These are phyloP conservation scores for Rhodotorula sphaerocarpa DNA, from an alignment of 768 basidiomycete species.

Conservation along the genomic window DNA sequence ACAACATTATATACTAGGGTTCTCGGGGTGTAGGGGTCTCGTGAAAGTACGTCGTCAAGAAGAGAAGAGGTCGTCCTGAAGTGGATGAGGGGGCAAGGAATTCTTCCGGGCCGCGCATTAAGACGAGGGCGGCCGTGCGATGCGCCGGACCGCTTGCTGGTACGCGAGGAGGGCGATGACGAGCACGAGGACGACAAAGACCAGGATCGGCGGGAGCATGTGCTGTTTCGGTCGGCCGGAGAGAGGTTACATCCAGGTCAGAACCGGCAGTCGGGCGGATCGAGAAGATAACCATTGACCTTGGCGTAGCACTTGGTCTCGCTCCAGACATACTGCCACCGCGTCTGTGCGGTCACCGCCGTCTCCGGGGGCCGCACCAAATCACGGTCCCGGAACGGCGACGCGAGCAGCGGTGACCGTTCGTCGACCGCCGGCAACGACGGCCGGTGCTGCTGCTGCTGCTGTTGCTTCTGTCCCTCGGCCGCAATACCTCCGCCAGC, in stretches of 20 bases:
- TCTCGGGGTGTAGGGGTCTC: too few relatives aligned
- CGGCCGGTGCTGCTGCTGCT: background rate
- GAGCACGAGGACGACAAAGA: constrained; percentile 25
- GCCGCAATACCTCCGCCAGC: too few relatives aligned
- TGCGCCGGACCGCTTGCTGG: constrained; percentile 4
- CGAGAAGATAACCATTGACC: background rate
- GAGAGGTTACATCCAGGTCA: background rate
- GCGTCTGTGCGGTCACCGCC: background rate
- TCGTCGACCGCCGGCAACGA: background rate
- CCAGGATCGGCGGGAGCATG: constrained; percentile 24
- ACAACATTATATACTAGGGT: background rate
- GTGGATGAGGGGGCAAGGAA: background rate
- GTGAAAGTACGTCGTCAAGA: too few relatives aligned
- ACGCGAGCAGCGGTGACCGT: constrained; percentile 3
- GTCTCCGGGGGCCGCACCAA: too few relatives aligned
- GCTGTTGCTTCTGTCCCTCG: too few relatives aligned
- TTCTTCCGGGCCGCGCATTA: background rate
- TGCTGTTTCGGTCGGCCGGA: constrained; percentile 4
- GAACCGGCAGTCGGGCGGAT: background rate
- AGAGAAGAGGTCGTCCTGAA: too few relatives aligned
- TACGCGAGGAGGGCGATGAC: constrained; percentile 12
- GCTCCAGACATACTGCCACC: constrained; percentile 7
- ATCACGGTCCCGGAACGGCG: too few relatives aligned
- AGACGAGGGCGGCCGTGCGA: background rate
- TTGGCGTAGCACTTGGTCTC: constrained; percentile 20